Base-by-base conservation (phyloP, 2,329 filamentous ascomycete genomes). In the Penicillium corylophilum region DNA sequence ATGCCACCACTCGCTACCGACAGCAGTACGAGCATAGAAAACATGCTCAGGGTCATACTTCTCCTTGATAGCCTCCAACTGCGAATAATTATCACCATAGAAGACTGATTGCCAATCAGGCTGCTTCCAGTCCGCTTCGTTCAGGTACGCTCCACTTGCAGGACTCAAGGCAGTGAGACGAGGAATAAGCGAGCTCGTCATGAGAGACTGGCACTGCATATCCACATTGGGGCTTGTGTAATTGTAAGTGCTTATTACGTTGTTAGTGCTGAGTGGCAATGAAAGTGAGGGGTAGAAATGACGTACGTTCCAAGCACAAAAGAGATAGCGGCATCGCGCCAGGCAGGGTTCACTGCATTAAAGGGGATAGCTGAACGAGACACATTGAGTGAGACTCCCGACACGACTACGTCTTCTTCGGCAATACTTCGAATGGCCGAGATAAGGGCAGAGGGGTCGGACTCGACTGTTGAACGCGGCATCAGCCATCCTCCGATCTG, bases 101-200 rank as follows among this genome's bases (percentile, higher is more conserved):
- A 68, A 66, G 0, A 41, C 47, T 0, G 39, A 35, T 22, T 58
- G 48, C 54, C 56, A 68, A n/a, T 65, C 35, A 1, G 52, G 51
- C 20, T 64, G 49, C 5, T 59, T 55, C n/a, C 48, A 50, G 44
- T 67, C 59, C 2, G 50, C 62, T 38, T 65, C 64, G 41, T 62
- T 66, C 8, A 60, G 28, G 48, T 66, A 66, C 3, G 63, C 54
- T 3, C 62, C 63, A 5, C 51, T 38, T 1, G 35, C 48, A 5
- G 55, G 55, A 16, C 57, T 60, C 2, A 61, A 26, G 2, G 29
- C 41, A 20, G 51, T 46, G 2, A 61, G 16, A 1, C 15, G 35
- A 7, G 56, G 57, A 12, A 59, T 18, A 3, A 59, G 26, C 2
- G 23, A 28, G 20, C 57, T 20, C 1, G 54, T 59, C 22, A 61